These are phyloP conservation scores for Leptographium lundbergii DNA, from an alignment of 2,329 filamentous ascomycete species.

Conservation along the genomic window DNA sequence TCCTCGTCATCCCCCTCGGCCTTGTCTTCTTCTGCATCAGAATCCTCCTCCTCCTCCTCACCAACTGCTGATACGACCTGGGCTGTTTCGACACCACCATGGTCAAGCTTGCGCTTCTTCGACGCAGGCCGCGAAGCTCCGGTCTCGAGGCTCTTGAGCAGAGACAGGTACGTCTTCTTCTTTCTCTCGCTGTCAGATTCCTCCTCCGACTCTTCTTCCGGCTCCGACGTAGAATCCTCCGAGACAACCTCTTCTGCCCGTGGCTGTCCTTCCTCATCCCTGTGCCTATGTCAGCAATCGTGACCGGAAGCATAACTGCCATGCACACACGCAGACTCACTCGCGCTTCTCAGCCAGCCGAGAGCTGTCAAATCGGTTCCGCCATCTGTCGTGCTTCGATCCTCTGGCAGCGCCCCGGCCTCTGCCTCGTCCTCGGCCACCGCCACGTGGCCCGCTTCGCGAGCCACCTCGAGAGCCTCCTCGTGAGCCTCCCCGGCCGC, in stretches of 20 bases:
- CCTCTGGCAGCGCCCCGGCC: constrained; percentile 13
- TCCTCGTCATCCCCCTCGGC: constrained; percentile 7
- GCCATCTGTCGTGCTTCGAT: constrained; percentile 13
- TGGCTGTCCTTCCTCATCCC: constrained; percentile 26
- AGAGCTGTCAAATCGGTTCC: constrained; percentile 30
- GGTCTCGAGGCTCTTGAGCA: constrained; percentile 44
- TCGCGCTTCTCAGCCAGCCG: constrained; percentile 33
- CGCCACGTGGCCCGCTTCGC: constrained; percentile 17
- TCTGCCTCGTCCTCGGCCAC: constrained; percentile 17
- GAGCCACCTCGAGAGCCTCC: constrained; percentile 21
- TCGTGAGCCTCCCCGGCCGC: constrained; percentile 19
- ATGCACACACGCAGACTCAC: constrained; percentile 17
- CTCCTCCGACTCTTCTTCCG: neutral
- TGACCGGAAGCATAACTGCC: neutral
- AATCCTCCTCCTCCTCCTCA: constrained; percentile 5
- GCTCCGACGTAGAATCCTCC: constrained; percentile 17
- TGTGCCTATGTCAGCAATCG: constrained; percentile 20
- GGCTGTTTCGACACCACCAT: constrained; percentile 15
- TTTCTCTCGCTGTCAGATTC: constrained; percentile 3
- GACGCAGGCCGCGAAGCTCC: constrained; percentile 27
- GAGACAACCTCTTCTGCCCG: constrained; percentile 31
- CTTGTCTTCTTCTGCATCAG: constrained; percentile 1
- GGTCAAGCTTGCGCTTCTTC: constrained; percentile 46
- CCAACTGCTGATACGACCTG: neutral
- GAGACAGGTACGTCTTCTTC: constrained; percentile 36